A percentile compares a stretch with the other conserved stretches of the same genome.
Conservation (phyloP, 352 stramenopile genomes). For the Plasmopara muralis region DNA sequence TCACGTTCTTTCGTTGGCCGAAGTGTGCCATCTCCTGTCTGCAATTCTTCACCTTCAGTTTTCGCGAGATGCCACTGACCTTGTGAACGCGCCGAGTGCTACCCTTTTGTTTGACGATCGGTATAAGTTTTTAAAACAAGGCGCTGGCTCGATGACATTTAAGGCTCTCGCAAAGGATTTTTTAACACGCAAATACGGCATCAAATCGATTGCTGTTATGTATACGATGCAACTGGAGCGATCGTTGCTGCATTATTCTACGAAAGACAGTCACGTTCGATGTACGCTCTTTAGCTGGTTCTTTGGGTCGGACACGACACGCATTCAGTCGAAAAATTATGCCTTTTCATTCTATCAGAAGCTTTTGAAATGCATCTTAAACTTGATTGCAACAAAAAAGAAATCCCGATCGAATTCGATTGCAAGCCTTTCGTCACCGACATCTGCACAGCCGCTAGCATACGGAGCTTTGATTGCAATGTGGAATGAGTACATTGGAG, state of each 20-base stretch:
- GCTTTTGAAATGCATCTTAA: conserved; percentile 39
- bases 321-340: conserved; percentile 37
- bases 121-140: conserved; percentile 28
- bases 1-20: conserved; percentile 44
- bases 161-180: conserved; percentile 56
- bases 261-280: conserved; percentile 38
- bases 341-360: conserved; percentile 57
- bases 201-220: conserved; percentile 68
- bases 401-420: conserved; percentile 10
- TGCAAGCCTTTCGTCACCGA: background rate
- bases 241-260: conserved; percentile 49
- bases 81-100: conserved; percentile 1
- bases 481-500: conserved; percentile 64
- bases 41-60: conserved; percentile 61
- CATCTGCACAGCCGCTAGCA: conserved; percentile 16
- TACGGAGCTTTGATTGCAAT: conserved; percentile 39
- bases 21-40: conserved; percentile 58
- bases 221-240: conserved; percentile 61
- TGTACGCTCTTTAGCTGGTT: conserved; percentile 69
- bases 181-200: conserved; percentile 60
- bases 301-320: conserved; percentile 43
- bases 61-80: conserved; percentile 34
- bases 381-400: conserved; percentile 32
- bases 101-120: conserved; percentile 27
- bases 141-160: conserved; percentile 29